Evolutionary conservation across 2,329 filamentous ascomycete genomes (phyloP), one percentile per base, ranked within the genome.

Genomic region (Ophiostoma triangulosporum): DNA sequence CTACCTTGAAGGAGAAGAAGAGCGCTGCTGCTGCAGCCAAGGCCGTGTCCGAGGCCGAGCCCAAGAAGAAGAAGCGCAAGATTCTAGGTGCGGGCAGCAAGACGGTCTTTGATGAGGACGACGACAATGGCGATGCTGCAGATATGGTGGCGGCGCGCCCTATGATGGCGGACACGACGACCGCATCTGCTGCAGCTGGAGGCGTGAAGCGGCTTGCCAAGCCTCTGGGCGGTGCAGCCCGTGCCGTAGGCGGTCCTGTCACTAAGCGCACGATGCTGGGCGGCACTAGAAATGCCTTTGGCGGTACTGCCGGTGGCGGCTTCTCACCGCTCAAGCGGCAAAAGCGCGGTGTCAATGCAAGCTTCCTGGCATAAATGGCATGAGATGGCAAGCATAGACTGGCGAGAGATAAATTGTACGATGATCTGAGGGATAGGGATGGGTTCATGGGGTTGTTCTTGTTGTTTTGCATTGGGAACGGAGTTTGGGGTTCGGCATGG

Each of bases 271-370:
- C 54, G 5, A 54, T 60, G 56, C 57, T 64, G 54, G 56, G 60
- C 12, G 65, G 67, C 31, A 64, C 64, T n/a, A 64, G 69, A 43
- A 73, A 67, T 62, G 76, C 68, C 0, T 78, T 83, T 58, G 72
- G 57, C 12, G 51, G 29, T 7, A 50, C n/a, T 3, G 54, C 43
- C 0, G 58, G 56, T 7, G 58, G 58, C 11, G 73, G 12, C 4
- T 88, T 89, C 64, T 88, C 84, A 17, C 85, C 85, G 7, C 68
- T 89, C 56, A 89, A 89, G 69, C 77, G 77, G 63, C 80, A 88
- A 50, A 75, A 77, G 55, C 78, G 81, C 57, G 79, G 80, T 31
- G 73, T 78, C 3, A 72, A 73, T 56, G 79, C 80, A 52, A 83
- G 80, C 61, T 83, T 83, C 60, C 64, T 81, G 55, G 73, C 69